Evolutionary conservation across 2,329 filamentous ascomycete genomes (phyloP).

Genomic region (Apiospora malaysiana): DNA sequence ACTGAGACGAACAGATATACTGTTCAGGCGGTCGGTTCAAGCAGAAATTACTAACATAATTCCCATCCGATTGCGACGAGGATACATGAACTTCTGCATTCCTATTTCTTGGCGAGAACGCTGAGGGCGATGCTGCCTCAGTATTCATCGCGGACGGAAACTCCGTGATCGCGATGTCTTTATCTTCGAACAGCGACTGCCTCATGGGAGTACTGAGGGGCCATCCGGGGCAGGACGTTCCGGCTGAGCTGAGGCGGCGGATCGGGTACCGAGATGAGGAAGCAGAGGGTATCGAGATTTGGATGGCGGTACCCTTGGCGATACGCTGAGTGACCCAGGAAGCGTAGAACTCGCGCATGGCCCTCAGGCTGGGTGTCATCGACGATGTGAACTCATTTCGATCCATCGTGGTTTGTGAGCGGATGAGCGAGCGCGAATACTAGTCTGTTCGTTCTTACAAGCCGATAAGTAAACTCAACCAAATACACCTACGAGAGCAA

Average conservation of each 20-base stretch:
- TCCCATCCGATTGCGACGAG: neutral
- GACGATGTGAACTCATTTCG: neutral
- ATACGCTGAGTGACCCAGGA: neutral
- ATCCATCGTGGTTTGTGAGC: neutral
- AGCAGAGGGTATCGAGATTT: neutral
- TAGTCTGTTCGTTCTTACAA: neutral
- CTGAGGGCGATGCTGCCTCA: too few relatives aligned
- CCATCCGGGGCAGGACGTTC: neutral
- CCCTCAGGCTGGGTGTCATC: neutral
- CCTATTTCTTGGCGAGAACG: too few relatives aligned
- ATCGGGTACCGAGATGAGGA: neutral
- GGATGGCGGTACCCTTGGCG: neutral
- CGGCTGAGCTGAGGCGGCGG: neutral
- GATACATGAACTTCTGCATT: neutral
- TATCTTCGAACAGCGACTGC: too few relatives aligned
- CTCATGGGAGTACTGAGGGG: neutral
- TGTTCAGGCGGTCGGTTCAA: neutral
- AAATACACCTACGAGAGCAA: neutral
- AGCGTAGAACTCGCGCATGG: neutral
- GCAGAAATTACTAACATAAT: neutral
- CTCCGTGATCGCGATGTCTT: too few relatives aligned
- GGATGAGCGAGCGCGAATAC: neutral
- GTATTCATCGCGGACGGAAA: too few relatives aligned
- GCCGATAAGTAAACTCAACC: neutral
- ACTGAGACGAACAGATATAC: neutral